Evolutionary conservation across 305 asterid genomes (phyloP), one percentile per base, ranked within the genome.

Genomic region (Rubia peregrina): DNA sequence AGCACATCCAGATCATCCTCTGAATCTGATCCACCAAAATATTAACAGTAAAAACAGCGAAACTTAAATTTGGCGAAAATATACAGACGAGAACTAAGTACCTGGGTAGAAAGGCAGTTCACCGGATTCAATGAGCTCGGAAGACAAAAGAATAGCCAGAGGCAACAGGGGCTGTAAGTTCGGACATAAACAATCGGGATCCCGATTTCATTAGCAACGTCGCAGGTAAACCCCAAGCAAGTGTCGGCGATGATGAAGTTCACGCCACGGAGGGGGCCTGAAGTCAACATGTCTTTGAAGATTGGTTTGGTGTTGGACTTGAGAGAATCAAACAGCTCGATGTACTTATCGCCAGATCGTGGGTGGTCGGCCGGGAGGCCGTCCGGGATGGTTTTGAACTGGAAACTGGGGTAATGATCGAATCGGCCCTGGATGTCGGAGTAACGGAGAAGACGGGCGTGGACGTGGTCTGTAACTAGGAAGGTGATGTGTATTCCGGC

Each of bases 321-420:
- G 26, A 79, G 4, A 1, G 80, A 69, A 8, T 76, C 64, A 40
- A 76, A 55, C 3, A 79, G 38, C 49, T 76, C 80, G 69, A 80
- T 0, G 70, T 79, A 78, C 16, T 67, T 80, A 9, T 73, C 82
- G 6, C 82, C 93, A 13, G 75, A 65, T 4, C 89, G 91, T n/a
- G 90, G 89, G 56, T 86, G 87, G 56, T 82, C 75, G 30, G 79
- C 78, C 1, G 92, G 87, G 42, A 89, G 71, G 14, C 96, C 96
- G 44, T 89, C 96, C 0, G 88, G 64, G 64, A 89, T 82, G 0
- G 87, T 62, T 42, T 68, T 76, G 80, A 87, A 73, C 16, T 56
- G 82, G 67, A 89, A 89, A 44, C 80, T 80, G 2, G 83, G 81
- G 80, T 79, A 83, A 55, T 53, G 49, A 1, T 44, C 38, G 78